phyloP scores from a whole-genome alignment of 2,329 filamentous ascomycete genomes.

The Pseudohalonectria lignicola region DNA sequence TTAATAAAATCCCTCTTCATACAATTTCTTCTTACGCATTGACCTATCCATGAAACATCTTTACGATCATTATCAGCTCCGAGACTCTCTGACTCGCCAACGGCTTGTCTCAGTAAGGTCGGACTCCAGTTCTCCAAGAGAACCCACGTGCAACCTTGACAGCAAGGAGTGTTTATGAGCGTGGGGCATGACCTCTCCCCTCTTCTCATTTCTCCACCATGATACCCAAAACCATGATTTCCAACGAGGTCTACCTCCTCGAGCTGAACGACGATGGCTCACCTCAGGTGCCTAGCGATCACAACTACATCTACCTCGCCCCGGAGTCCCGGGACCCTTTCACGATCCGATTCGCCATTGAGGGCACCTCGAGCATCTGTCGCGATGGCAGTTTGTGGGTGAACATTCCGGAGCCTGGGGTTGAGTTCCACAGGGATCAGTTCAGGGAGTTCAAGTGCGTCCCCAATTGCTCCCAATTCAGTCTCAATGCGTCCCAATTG shows the following conservation, averaged over 20 bases:
- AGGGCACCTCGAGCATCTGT: constrained; percentile 93
- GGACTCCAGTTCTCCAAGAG: too few relatives aligned
- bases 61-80: too few relatives aligned
- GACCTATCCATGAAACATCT: too few relatives aligned
- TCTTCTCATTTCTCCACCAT: constrained; percentile 27
- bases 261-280: constrained; percentile 88
- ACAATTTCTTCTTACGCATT: too few relatives aligned
- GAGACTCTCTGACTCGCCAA: too few relatives aligned
- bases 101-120: too few relatives aligned
- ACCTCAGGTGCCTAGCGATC: constrained; percentile 60
- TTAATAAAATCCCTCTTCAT: too few relatives aligned
- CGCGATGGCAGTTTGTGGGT: constrained; percentile 92
- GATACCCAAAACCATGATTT: constrained; percentile 51
- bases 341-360: constrained; percentile 76
- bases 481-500: too few relatives aligned
- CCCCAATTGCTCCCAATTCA: neutral
- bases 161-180: neutral
- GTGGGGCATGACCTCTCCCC: neutral
- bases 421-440: constrained; percentile 63
- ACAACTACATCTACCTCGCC: constrained; percentile 85
- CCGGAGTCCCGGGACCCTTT: constrained; percentile 65
- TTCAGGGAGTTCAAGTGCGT: constrained; percentile 86
- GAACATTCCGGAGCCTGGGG: constrained; percentile 74
- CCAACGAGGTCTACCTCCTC: constrained; percentile 72
- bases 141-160: neutral